Conservation (phyloP, 768 basidiomycete genomes). For the Lactarius sp. region DNA sequence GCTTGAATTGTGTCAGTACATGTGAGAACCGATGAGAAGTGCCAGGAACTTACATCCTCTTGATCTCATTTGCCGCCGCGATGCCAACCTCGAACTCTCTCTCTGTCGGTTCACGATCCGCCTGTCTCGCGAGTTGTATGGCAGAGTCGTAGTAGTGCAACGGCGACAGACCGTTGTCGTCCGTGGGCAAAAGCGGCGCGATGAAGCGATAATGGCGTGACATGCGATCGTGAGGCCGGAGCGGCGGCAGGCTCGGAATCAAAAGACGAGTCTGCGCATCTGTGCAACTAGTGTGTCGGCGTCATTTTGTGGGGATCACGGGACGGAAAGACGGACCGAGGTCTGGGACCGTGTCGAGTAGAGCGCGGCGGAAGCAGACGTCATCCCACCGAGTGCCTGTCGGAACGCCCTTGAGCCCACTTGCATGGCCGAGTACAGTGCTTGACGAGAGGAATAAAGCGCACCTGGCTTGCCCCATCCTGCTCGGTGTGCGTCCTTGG, state of each 20-base stretch:
- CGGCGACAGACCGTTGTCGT: slow-evolving; percentile 60
- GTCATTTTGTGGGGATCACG: neutral
- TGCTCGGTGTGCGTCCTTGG: slow-evolving; percentile 57
- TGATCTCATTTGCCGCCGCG: slow-evolving; percentile 55
- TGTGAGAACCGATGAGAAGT: slow-evolving; percentile 2
- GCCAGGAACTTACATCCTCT: slow-evolving; percentile 47
- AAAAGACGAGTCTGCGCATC: slow-evolving; percentile 66
- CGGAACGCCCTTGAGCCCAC: neutral
- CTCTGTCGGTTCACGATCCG: slow-evolving; percentile 55
- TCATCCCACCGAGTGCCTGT: slow-evolving; percentile 57
- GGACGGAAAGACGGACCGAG: slow-evolving; percentile 49
- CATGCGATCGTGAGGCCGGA: slow-evolving; percentile 73
- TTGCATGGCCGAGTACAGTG: neutral
- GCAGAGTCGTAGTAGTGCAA: slow-evolving; percentile 76
- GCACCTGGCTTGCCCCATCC: slow-evolving; percentile 74
- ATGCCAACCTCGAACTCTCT: slow-evolving; percentile 63
- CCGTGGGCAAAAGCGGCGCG: slow-evolving; percentile 50
- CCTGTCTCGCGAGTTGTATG: slow-evolving; percentile 65
- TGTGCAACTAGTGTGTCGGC: slow-evolving; percentile 28
- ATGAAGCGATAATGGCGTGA: slow-evolving; percentile 78
- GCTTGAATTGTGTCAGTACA: slow-evolving; percentile 33
- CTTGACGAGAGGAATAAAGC: slow-evolving; percentile 15
- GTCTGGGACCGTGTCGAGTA: slow-evolving; percentile 65
- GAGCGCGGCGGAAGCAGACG: slow-evolving; percentile 56
- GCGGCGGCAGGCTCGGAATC: slow-evolving; percentile 63